These are phyloP conservation scores for Ramaria rubella DNA, from an alignment of 768 basidiomycete genomes.

Conservation along the genomic window DNA sequence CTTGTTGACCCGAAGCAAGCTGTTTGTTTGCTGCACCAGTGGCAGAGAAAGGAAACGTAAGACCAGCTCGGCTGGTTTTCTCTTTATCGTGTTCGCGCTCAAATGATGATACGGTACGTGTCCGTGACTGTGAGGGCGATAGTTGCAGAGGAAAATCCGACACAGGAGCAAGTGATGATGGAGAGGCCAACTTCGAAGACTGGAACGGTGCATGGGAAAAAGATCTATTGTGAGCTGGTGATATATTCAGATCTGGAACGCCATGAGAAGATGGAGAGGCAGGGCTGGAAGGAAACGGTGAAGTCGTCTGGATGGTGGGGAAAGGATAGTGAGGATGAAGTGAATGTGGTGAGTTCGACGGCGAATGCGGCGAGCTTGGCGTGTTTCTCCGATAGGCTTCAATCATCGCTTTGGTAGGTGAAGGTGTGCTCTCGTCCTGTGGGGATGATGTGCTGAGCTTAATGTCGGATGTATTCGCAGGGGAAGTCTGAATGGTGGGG, in stretches of 20 bases:
- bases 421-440: not conserved
- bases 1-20: not conserved
- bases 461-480: not conserved
- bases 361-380: constrained; percentile 34
- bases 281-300: constrained; percentile 23
- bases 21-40: not conserved
- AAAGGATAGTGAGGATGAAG: constrained; percentile 30
- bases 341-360: constrained; percentile 33
- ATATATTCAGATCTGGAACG: constrained; percentile 18
- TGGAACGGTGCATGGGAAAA: constrained; percentile 39
- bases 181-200: constrained; percentile 21
- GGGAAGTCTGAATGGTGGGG: not conserved
- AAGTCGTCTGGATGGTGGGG: constrained; percentile 29
- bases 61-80: constrained; percentile 12
- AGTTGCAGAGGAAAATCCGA: not conserved
- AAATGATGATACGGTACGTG: constrained; percentile 5
- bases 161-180: constrained; percentile 10
- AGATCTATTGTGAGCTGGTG: constrained; percentile 39
- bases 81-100: constrained; percentile 4
- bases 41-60: constrained; percentile 27
- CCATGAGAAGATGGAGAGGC: constrained; percentile 19
- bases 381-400: constrained; percentile 58
- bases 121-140: not conserved
- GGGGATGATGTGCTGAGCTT: not conserved
- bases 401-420: constrained; percentile 31